A percentile compares a stretch with the other conserved stretches of the same genome.
phyloP scores from a whole-genome alignment of 441 rosid genomes.

The Croton laevigatus region DNA sequence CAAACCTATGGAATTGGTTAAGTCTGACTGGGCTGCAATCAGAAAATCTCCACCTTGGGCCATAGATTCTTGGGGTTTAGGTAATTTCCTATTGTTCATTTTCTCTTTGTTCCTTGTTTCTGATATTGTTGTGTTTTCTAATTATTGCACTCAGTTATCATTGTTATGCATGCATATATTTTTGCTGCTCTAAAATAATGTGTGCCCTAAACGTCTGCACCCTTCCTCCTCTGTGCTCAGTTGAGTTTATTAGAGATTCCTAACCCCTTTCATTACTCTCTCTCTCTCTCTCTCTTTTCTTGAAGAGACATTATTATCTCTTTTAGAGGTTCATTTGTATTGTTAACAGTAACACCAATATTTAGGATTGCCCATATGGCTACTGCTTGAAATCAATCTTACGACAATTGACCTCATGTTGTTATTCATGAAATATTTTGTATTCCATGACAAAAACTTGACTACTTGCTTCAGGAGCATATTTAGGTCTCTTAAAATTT shows the following conservation, averaged over 20 bases:
- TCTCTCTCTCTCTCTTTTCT: too few relatives aligned
- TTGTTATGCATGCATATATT: not conserved
- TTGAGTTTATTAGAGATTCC: slow-evolving; percentile 1
- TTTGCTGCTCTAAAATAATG: not conserved
- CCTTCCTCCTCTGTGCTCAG: not conserved
- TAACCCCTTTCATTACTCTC: not conserved
- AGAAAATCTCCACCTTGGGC: slow-evolving; percentile 99
- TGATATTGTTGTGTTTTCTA: not conserved
- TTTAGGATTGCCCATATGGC: not conserved
- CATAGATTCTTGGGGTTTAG: slow-evolving; percentile 99
- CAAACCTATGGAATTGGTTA: slow-evolving; percentile 87
- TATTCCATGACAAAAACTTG: not conserved
- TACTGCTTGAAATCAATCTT: not conserved
- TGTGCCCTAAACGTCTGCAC: not conserved
- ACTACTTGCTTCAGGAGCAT: not conserved
- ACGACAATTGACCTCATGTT: not conserved
- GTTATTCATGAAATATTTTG: too few relatives aligned
- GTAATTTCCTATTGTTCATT: slow-evolving; percentile 41
- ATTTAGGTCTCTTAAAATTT: not conserved
- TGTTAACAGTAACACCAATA: not conserved
- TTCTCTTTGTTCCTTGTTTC: not conserved
- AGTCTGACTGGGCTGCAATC: slow-evolving; percentile 89
- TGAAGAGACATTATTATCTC: too few relatives aligned
- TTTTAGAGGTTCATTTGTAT: not conserved
- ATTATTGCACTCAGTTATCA: not conserved